Conservation (phyloP, 768 basidiomycete genomes). For the Lactarius indigo region DNA sequence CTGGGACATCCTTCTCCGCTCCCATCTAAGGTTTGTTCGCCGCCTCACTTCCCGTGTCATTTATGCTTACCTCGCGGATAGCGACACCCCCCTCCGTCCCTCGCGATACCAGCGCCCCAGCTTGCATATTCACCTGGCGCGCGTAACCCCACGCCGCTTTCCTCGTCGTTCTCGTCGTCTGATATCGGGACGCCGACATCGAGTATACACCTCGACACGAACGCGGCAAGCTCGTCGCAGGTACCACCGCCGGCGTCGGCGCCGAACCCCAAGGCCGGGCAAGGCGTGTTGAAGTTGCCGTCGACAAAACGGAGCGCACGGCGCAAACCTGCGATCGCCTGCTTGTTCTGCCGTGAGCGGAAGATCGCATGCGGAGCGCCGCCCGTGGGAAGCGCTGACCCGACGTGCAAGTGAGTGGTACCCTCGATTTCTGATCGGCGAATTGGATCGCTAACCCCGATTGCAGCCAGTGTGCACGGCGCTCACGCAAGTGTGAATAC, state of each 20-base stretch:
- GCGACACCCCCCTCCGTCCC: conserved; percentile 16
- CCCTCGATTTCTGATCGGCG: conserved; percentile 1
- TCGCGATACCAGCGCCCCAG: conserved; percentile 9
- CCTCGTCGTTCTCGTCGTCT: conserved; percentile 19
- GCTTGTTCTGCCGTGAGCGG: conserved; percentile 41
- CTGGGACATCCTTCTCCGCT: conserved; percentile 10
- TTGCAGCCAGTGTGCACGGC: conserved; percentile 25
- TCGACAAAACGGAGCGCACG: conserved; percentile 16
- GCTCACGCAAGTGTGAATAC: conserved; percentile 26
- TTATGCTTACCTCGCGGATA: conserved; percentile 5
- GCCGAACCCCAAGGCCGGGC: conserved; percentile 20
- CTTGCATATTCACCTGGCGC: conserved; percentile 6
- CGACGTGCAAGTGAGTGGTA: conserved; percentile 25
- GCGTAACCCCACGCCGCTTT: conserved; percentile 5
- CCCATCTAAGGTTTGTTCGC: conserved; percentile 19
- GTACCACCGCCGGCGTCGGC: not conserved
- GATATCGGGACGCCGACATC: conserved; percentile 20
- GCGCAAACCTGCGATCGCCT: conserved; percentile 33
- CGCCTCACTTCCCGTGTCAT: conserved; percentile 4
- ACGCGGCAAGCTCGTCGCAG: not conserved
- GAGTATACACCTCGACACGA: conserved; percentile 6
- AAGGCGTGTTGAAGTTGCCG: conserved; percentile 22
- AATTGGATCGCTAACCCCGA: conserved; percentile 2
- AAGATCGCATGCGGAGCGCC: conserved; percentile 40
- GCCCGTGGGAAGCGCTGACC: conserved; percentile 20